Conservation (phyloP, 75 land plant genomes). For the Chamaecyparis obtusa region DNA sequence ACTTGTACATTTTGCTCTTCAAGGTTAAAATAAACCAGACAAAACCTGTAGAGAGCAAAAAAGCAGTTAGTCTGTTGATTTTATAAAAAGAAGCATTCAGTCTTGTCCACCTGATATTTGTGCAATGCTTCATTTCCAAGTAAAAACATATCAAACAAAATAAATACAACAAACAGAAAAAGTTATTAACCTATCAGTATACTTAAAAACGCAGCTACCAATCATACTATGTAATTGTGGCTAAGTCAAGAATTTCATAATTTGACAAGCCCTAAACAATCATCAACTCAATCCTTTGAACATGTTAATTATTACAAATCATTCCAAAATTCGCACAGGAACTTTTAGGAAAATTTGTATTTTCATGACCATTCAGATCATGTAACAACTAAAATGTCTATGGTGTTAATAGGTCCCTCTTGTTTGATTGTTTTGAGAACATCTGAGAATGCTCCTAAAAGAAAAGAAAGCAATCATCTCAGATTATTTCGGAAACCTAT, state of each 20-base stretch:
- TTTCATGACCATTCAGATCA: not conserved
- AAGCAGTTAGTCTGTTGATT: not conserved
- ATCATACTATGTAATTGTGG: not conserved
- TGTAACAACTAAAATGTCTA: not conserved
- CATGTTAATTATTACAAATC: not conserved
- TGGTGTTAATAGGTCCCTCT: not conserved
- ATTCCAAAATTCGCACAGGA: not conserved
- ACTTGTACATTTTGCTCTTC: slow-evolving; percentile 86
- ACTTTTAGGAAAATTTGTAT: not conserved
- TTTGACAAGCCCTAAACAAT: not conserved
- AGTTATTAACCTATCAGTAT: not conserved
- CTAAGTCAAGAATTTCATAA: not conserved
- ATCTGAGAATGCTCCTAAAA: not conserved
- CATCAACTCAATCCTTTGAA: not conserved
- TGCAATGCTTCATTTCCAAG: slow-evolving; percentile 75
- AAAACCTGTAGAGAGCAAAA: slow-evolving; percentile 54
- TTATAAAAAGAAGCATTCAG: slow-evolving; percentile 42
- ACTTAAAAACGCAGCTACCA: not conserved
- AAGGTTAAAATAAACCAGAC: slow-evolving; percentile 90
- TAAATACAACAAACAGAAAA: slow-evolving; percentile 38
- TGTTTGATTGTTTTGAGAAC: not conserved
- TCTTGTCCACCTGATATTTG: slow-evolving; percentile 88
- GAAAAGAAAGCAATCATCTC: not conserved
- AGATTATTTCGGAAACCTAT: not conserved
- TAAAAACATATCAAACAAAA: slow-evolving; percentile 81